phyloP scores from a whole-genome alignment of 2,329 filamentous ascomycete genomes.

The Corinectria fuckeliana region DNA sequence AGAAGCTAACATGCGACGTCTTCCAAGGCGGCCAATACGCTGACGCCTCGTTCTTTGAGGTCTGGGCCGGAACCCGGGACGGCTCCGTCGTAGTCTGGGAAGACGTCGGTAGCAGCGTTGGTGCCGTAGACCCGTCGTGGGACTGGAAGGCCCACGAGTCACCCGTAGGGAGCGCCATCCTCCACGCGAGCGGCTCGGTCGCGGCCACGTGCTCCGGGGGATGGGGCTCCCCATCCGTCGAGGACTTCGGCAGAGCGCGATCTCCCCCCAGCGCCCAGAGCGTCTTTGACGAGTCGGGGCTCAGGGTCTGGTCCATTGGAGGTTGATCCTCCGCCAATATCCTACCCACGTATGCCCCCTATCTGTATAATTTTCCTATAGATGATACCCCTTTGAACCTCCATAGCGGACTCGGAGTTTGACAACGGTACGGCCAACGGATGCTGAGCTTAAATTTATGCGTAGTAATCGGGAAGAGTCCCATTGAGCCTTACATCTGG shows the following conservation, averaged over 20 bases:
- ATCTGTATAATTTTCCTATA: not conserved
- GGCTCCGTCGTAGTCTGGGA: conserved; percentile 67
- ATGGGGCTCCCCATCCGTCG: conserved; percentile 48
- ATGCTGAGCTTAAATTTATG: not conserved
- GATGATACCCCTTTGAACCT: not conserved
- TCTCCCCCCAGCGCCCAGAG: conserved; percentile 9
- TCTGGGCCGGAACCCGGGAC: conserved; percentile 65
- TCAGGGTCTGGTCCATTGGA: conserved; percentile 37
- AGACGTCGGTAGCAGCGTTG: conserved; percentile 55
- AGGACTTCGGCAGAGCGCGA: conserved; percentile 12
- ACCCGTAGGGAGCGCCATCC: conserved; percentile 55
- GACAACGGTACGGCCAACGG: not conserved
- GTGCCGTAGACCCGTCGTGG: conserved; percentile 54
- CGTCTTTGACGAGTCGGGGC: conserved; percentile 35
- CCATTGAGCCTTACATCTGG: not conserved
- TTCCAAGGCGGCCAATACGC: conserved; percentile 50
- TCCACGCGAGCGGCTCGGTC: conserved; percentile 63
- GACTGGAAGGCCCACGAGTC: conserved; percentile 56
- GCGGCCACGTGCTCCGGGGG: conserved; percentile 63
- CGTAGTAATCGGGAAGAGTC: not conserved
- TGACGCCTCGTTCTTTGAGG: conserved; percentile 56
- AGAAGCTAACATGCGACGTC: conserved; percentile 62
- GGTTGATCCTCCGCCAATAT: conserved; percentile 4
- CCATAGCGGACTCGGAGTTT: not conserved
- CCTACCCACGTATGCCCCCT: not conserved